phyloP scores from a whole-genome alignment of 2,329 filamentous ascomycete species.

The Pseudogymnoascus sp. region DNA sequence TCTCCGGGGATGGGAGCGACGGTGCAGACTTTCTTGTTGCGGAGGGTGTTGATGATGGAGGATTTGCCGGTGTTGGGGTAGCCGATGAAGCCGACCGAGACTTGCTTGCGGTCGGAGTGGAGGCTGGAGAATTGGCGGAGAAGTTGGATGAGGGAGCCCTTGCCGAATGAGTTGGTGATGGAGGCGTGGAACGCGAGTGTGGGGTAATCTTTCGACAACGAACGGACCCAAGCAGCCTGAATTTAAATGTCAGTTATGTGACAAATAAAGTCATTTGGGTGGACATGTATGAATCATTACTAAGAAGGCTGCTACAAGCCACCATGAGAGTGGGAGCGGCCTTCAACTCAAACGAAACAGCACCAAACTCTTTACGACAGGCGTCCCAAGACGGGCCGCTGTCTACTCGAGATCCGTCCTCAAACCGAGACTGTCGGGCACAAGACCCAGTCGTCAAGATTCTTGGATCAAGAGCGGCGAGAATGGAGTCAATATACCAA shows the following conservation, averaged over 20 bases:
- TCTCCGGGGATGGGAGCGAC: conserved; percentile 93
- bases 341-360: conserved; percentile 98
- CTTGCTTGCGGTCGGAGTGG: conserved; percentile 85
- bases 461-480: conserved; percentile 48
- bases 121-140: conserved; percentile 87
- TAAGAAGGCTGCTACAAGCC: conserved; percentile 83
- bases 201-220: conserved; percentile 81
- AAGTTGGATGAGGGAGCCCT: conserved; percentile 85
- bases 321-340: conserved; percentile 56
- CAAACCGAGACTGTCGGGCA: not conserved
- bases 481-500: conserved; percentile 84
- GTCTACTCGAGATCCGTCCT: conserved; percentile 56
- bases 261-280: conserved; percentile 19
- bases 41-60: conserved; percentile 91
- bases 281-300: conserved; percentile 87
- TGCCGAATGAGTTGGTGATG: conserved; percentile 93
- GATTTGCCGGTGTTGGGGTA: conserved; percentile 96
- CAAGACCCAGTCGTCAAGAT: not conserved
- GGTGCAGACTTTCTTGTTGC: conserved; percentile 88
- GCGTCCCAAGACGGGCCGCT: conserved; percentile 78
- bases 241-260: conserved; percentile 21
- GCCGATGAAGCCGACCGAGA: conserved; percentile 67
- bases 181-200: conserved; percentile 91
- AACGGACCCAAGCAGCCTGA: conserved; percentile 86
- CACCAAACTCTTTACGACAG: conserved; percentile 56